Percentiles rank a stretch among this genome's conserved stretches.
These are phyloP conservation scores for Zoysia matrella DNA, from an alignment of 202 grass and related monocot species.

Conservation along the genomic window DNA sequence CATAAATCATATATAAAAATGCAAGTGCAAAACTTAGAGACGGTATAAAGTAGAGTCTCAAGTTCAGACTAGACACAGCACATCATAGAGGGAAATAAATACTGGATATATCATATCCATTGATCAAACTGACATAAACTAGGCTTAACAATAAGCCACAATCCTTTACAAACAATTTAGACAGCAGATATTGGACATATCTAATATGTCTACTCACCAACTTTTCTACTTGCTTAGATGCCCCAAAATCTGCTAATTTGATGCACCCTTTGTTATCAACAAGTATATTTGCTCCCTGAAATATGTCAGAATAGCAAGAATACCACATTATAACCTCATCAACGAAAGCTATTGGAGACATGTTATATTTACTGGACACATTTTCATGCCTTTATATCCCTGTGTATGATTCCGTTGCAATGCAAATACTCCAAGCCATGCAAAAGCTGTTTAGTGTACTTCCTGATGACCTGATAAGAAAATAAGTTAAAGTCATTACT, in stretches of 20 bases:
- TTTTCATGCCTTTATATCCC: slow-evolving; percentile 86
- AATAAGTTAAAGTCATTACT: slow-evolving; percentile 13
- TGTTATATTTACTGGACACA: neutral
- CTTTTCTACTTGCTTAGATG: slow-evolving; percentile 95
- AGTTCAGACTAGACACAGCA: slow-evolving; percentile 9
- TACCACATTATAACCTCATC: neutral
- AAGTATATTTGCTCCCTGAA: slow-evolving; percentile 93
- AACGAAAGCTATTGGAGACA: slow-evolving; percentile 17
- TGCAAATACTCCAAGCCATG: slow-evolving; percentile 88
- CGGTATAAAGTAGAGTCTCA: neutral
- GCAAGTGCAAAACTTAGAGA: neutral
- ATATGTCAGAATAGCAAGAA: too few relatives aligned
- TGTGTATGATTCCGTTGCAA: slow-evolving; percentile 90
- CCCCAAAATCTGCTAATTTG: slow-evolving; percentile 94
- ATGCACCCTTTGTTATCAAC: slow-evolving; percentile 99
- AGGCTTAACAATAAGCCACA: neutral
- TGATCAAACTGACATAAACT: neutral
- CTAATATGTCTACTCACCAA: slow-evolving; percentile 53
- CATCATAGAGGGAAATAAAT: neutral
- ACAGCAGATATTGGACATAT: neutral
- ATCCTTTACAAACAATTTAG: neutral
- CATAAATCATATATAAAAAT: neutral
- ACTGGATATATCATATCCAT: neutral
- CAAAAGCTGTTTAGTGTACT: slow-evolving; percentile 89
- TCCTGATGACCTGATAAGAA: slow-evolving; percentile 77